Percentiles rank a stretch among this genome's conserved stretches.
Evolutionary conservation across 139 green algal species (phyloP).

Genomic region (Picochlorum sp.): DNA sequence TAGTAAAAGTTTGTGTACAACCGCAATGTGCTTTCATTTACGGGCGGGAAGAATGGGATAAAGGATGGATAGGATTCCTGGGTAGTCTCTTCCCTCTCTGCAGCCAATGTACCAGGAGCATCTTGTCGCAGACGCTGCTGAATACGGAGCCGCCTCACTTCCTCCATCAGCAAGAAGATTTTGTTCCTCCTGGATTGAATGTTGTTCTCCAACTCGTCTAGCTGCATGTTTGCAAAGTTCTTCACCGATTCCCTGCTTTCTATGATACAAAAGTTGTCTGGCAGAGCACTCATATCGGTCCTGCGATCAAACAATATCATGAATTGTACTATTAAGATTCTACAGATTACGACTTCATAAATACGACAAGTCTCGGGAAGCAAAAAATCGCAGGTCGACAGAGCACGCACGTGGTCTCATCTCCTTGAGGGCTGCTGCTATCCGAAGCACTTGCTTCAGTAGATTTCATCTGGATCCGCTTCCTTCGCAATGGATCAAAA

Average conservation of each 20-base stretch:
- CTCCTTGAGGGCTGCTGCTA: no score
- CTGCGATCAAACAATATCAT: no score
- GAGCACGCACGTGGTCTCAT: no score
- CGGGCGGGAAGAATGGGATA: conserved; percentile 80
- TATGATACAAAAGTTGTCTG: conserved; percentile 89
- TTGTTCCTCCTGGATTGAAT: conserved; percentile 67
- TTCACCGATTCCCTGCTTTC: conserved; percentile 79
- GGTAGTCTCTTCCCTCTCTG: background rate
- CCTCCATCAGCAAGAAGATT: conserved; percentile 97
- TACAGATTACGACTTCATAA: no score
- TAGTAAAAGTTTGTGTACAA: conserved; percentile 76
- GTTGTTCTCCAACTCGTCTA: conserved; percentile 63
- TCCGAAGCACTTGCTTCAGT: no score
- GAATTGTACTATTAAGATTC: no score
- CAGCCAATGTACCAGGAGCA: conserved; percentile 12
- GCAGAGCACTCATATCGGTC: conserved; percentile 24
- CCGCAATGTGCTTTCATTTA: conserved; percentile 72
- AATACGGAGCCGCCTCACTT: conserved; percentile 88
- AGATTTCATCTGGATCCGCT: no score
- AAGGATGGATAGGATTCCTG: conserved; percentile 54
- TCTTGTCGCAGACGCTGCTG: conserved; percentile 76
- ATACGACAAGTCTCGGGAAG: no score
- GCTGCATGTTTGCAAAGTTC: conserved; percentile 72
- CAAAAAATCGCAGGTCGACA: no score
- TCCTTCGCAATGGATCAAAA: no score